phyloP scores from a whole-genome alignment of 2,329 filamentous ascomycete genomes.

The Scedosporium apiospermum region DNA sequence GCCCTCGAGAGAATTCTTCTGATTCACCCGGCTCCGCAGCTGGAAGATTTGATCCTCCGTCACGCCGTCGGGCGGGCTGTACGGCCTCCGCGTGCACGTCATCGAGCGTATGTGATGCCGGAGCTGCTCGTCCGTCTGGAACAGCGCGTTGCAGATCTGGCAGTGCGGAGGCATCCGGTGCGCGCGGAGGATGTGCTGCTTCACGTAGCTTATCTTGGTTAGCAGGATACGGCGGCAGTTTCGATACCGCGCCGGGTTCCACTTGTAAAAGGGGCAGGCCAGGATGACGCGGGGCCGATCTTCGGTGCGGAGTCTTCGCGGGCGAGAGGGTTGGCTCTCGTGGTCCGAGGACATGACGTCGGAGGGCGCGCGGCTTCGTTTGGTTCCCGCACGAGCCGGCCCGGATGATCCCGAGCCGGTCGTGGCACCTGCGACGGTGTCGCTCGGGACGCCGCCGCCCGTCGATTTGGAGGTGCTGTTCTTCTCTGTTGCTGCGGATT shows the following conservation, averaged over 20 bases:
- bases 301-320: conserved; percentile 6
- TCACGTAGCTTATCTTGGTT: conserved; percentile 16
- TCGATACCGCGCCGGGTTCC: conserved; percentile 11
- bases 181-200: conserved; percentile 15
- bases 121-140: conserved; percentile 10
- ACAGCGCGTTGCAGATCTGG: conserved; percentile 12
- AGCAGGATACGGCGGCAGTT: conserved; percentile 14
- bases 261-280: conserved; percentile 15
- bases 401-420: neutral
- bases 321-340: conserved; percentile 3
- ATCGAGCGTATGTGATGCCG: conserved; percentile 11
- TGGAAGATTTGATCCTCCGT: conserved; percentile 12
- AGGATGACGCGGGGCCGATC: conserved; percentile 7
- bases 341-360: conserved; percentile 6
- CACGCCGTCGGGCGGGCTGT: conserved; percentile 11
- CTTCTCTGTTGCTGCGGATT: neutral
- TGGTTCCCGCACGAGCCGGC: neutral
- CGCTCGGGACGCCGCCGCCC: neutral
- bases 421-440: neutral
- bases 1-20: conserved; percentile 12
- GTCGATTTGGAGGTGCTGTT: neutral
- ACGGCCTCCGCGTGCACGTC: conserved; percentile 8
- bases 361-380: neutral
- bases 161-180: conserved; percentile 15
- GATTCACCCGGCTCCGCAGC: conserved; percentile 11